These are phyloP conservation scores for Pulveroboletus sp. DNA, from an alignment of 1,284 basidiomycete genomes.

Conservation along the genomic window DNA sequence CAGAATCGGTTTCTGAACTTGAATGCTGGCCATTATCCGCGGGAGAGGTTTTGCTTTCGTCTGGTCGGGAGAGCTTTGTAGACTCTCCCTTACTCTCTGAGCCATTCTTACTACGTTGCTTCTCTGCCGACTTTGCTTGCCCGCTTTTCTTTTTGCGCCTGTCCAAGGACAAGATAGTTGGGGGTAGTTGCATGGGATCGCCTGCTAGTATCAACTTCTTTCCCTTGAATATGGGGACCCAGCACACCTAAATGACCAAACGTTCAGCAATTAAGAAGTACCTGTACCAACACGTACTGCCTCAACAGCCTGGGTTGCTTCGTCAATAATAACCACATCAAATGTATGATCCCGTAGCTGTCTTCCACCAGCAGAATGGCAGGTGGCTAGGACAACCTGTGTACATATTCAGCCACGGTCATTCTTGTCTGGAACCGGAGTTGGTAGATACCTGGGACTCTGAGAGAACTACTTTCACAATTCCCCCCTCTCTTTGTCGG, in stretches of 20 bases:
- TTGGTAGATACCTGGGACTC: constrained; percentile 62
- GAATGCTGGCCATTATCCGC: constrained; percentile 1
- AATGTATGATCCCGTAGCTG: constrained; percentile 78
- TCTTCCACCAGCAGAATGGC: constrained; percentile 85
- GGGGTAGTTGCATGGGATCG: constrained; percentile 90
- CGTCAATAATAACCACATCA: constrained; percentile 93
- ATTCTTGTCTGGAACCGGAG: constrained; percentile 50
- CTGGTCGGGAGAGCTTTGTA: not conserved
- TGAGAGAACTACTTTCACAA: constrained; percentile 77
- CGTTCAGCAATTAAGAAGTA: constrained; percentile 14
- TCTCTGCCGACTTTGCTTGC: constrained; percentile 9
- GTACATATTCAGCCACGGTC: not conserved
- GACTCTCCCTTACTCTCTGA: not conserved
- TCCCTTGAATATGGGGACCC: constrained; percentile 91
- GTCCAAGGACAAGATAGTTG: constrained; percentile 79
- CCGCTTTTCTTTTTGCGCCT: constrained; percentile 37
- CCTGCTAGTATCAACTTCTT: constrained; percentile 89
- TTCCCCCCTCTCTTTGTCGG: constrained; percentile 81
- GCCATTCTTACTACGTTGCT: constrained; percentile 7
- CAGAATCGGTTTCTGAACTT: constrained; percentile 9
- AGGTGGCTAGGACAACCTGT: constrained; percentile 88
- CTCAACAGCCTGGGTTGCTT: constrained; percentile 96
- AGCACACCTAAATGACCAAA: constrained; percentile 70
- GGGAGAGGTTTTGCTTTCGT: not conserved
- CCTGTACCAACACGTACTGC: constrained; percentile 52